Evolutionary conservation across 2,329 filamentous ascomycete genomes (phyloP).

Genomic region (Exophiala alcalophila): DNA sequence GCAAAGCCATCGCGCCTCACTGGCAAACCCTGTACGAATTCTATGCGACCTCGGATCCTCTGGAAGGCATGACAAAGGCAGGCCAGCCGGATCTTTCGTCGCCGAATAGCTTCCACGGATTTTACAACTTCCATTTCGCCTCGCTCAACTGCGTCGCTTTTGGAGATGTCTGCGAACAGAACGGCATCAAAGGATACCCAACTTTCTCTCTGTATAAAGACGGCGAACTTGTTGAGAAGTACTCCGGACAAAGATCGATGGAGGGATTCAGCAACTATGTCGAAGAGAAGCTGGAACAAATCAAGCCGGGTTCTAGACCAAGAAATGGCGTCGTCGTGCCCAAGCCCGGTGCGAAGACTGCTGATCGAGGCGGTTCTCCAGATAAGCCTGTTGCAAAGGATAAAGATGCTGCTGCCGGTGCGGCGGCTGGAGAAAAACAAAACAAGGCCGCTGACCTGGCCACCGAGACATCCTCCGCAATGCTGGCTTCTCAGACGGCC

Average conservation of each 20-base stretch:
- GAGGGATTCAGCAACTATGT: slow-evolving; percentile 65
- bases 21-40: slow-evolving; percentile 94
- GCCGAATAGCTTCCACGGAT: slow-evolving; percentile 69
- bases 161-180: slow-evolving; percentile 69
- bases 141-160: slow-evolving; percentile 81
- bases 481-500: slow-evolving; percentile 30
- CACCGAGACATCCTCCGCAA: slow-evolving; percentile 37
- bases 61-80: slow-evolving; percentile 49
- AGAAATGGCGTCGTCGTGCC: slow-evolving; percentile 65
- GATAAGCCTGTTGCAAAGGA: slow-evolving; percentile 43
- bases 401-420: slow-evolving; percentile 40
- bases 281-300: slow-evolving; percentile 72
- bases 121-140: slow-evolving; percentile 87
- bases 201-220: slow-evolving; percentile 77
- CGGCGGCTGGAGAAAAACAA: slow-evolving; percentile 41
- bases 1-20: slow-evolving; percentile 72
- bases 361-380: slow-evolving; percentile 43
- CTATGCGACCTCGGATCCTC: slow-evolving; percentile 79
- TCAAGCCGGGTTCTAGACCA: slow-evolving; percentile 77
- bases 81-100: slow-evolving; percentile 49
- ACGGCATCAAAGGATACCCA: slow-evolving; percentile 69
- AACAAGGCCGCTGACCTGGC: slow-evolving; percentile 38
- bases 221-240: slow-evolving; percentile 63
- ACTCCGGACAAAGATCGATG: slow-evolving; percentile 67
- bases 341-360: slow-evolving; percentile 60